A percentile compares a stretch with the other conserved stretches of the same genome.
Evolutionary conservation across 2,329 filamentous ascomycete species (phyloP).

Genomic region (Penicillium sp.): DNA sequence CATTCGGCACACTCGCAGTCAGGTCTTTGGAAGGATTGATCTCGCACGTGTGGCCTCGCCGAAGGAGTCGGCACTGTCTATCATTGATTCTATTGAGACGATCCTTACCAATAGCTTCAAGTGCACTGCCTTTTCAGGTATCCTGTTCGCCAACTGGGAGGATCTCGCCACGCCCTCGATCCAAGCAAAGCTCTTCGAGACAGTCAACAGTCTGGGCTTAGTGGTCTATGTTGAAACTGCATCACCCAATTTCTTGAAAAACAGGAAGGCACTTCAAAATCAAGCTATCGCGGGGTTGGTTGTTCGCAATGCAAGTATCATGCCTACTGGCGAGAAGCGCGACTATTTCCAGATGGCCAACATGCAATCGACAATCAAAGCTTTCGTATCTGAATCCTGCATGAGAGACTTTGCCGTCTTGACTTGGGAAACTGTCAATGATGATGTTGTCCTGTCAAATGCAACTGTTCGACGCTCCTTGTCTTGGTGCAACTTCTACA

Average conservation of each 20-base stretch:
- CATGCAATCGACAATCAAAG: conserved; percentile 44
- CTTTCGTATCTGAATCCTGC: conserved; percentile 48
- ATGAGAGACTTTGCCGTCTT: conserved; percentile 44
- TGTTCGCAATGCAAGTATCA: conserved; percentile 43
- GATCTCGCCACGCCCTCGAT: conserved; percentile 28
- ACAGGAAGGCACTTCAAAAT: conserved; percentile 35
- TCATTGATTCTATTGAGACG: conserved; percentile 31
- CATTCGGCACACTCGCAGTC: conserved; percentile 23
- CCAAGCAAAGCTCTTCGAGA: conserved; percentile 32
- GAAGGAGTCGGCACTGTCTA: conserved; percentile 23
- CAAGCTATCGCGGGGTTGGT: conserved; percentile 39
- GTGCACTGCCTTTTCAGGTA: conserved; percentile 36
- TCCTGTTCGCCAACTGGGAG: conserved; percentile 46
- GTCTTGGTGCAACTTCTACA: conserved; percentile 50
- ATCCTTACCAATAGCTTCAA: conserved; percentile 25
- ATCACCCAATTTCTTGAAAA: conserved; percentile 41
- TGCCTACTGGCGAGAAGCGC: conserved; percentile 41
- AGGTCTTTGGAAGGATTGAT: conserved; percentile 36
- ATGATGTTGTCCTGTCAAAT: conserved; percentile 39
- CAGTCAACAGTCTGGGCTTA: conserved; percentile 37
- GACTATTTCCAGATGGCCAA: conserved; percentile 47
- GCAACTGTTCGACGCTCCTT: conserved; percentile 45
- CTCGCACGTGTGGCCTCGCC: conserved; percentile 21
- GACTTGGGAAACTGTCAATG: conserved; percentile 47
- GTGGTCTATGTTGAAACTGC: conserved; percentile 44